Conservation (phyloP, 2,329 filamentous ascomycete genomes). For the Diaporthe citriasiana region DNA sequence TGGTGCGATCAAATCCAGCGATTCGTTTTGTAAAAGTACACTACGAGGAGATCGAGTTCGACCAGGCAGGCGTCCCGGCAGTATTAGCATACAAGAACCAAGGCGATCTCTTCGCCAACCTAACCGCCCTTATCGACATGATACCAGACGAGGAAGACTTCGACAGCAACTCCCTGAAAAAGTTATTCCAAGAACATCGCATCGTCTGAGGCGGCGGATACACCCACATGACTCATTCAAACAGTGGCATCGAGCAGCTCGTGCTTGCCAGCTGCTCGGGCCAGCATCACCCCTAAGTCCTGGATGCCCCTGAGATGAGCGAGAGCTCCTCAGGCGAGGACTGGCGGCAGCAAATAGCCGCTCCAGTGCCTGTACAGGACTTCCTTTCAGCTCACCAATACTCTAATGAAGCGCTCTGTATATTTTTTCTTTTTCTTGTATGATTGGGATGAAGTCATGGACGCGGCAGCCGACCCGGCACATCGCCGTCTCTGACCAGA, state of each 20-base stretch:
- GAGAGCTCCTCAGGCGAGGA: conserved; percentile 11
- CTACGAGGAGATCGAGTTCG: conserved; percentile 94
- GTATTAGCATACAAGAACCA: conserved; percentile 88
- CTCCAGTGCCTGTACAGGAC: background rate
- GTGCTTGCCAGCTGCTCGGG: background rate
- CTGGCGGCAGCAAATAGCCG: background rate
- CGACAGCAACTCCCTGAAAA: conserved; percentile 66
- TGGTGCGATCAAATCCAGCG: conserved; percentile 79
- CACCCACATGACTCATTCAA: background rate
- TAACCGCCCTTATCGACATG: conserved; percentile 89
- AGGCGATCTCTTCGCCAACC: conserved; percentile 90
- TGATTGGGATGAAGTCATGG: conserved; percentile 23
- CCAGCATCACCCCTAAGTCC: background rate
- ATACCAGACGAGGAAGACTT: conserved; percentile 79
- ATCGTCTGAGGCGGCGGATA: conserved; percentile 59
- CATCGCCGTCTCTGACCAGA: background rate
- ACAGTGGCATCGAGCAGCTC: conserved; percentile 3
- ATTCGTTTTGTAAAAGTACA: conserved; percentile 93
- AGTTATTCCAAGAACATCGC: conserved; percentile 65
- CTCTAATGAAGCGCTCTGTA: conserved; percentile 32
- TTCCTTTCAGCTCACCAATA: conserved; percentile 15
- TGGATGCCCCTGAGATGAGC: conserved; percentile 1
- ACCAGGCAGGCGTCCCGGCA: conserved; percentile 88
- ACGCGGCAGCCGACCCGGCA: background rate
- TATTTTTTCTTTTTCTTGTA: conserved; percentile 36